Conservation (phyloP, 805 yeast species). For the Teunomyces funiuensis region DNA sequence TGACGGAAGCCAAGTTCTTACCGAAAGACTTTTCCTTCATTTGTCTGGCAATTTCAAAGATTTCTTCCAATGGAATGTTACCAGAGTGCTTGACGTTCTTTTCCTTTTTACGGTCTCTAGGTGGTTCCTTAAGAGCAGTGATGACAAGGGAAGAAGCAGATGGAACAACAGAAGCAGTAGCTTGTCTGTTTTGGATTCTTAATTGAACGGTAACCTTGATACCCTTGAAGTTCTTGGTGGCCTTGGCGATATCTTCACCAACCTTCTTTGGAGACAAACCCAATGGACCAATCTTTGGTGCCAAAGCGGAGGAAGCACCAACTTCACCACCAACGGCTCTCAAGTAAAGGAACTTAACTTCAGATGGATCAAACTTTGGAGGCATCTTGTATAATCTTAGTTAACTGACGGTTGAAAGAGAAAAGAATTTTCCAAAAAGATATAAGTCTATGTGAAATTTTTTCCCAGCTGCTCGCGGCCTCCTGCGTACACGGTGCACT, state of each 20-base stretch:
- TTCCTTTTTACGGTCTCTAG: slow-evolving; percentile 99
- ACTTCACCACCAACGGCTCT: slow-evolving; percentile 99
- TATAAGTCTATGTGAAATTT: slow-evolving; percentile 5
- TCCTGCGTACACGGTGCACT: not conserved
- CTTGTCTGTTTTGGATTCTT: slow-evolving; percentile 99
- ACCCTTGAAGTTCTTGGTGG: slow-evolving; percentile 98
- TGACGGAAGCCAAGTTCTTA: slow-evolving; percentile 93
- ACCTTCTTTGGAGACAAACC: slow-evolving; percentile 99
- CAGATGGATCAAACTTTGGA: slow-evolving; percentile 98
- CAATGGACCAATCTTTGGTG: slow-evolving; percentile 99
- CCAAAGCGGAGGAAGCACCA: slow-evolving; percentile 99
- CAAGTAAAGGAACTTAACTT: slow-evolving; percentile 97
- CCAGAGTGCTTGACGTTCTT: slow-evolving; percentile 99
- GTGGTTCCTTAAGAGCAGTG: slow-evolving; percentile 99
- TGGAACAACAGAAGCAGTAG: slow-evolving; percentile 97
- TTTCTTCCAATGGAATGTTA: slow-evolving; percentile 96
- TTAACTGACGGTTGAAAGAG: slow-evolving; percentile 4
- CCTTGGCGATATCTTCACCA: slow-evolving; percentile 99
- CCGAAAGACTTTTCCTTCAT: slow-evolving; percentile 98
- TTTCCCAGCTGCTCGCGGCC: not conserved
- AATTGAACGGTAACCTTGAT: slow-evolving; percentile 98
- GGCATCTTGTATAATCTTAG: slow-evolving; percentile 57
- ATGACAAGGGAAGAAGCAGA: slow-evolving; percentile 98
- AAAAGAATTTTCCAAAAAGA: slow-evolving; percentile 2
- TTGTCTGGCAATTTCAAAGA: slow-evolving; percentile 94